These are phyloP conservation scores for Linderniella brevidens DNA, from an alignment of 257 asterid genomes.

Conservation along the genomic window DNA sequence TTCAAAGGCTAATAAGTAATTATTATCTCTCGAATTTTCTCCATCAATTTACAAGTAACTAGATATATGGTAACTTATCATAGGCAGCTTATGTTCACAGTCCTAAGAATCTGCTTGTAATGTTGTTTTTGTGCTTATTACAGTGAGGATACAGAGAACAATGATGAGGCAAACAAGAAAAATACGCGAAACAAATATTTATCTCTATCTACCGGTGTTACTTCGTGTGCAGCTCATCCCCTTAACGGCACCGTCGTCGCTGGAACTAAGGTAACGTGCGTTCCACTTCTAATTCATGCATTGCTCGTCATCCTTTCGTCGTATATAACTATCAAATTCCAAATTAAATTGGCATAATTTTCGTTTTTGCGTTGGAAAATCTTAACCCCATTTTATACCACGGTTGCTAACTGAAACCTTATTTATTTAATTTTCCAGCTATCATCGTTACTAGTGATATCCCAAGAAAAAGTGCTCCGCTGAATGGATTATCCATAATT, in stretches of 20 bases:
- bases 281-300: neutral
- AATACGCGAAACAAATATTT: constrained; percentile 34
- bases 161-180: constrained; percentile 13
- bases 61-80: neutral
- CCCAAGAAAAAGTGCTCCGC: constrained; percentile 23
- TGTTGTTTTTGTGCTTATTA: constrained; percentile 15
- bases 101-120: neutral
- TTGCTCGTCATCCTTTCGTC: constrained; percentile 4
- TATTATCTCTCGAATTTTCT: neutral
- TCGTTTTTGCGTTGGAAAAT: constrained; percentile 1
- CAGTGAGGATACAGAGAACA: constrained; percentile 37
- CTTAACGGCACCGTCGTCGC: constrained; percentile 57
- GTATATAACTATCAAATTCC: no score
- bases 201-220: constrained; percentile 45
- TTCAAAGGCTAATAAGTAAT: neutral
- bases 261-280: constrained; percentile 57
- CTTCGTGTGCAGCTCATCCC: constrained; percentile 75
- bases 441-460: constrained; percentile 50
- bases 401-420: neutral
- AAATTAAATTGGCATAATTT: no score
- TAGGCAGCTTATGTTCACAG: neutral
- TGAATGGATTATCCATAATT: constrained; percentile 7
- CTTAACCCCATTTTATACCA: neutral
- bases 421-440: constrained; percentile 23
- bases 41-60: neutral